Base-by-base conservation (phyloP, 768 basidiomycete species). In the Podaxis sp. region DNA sequence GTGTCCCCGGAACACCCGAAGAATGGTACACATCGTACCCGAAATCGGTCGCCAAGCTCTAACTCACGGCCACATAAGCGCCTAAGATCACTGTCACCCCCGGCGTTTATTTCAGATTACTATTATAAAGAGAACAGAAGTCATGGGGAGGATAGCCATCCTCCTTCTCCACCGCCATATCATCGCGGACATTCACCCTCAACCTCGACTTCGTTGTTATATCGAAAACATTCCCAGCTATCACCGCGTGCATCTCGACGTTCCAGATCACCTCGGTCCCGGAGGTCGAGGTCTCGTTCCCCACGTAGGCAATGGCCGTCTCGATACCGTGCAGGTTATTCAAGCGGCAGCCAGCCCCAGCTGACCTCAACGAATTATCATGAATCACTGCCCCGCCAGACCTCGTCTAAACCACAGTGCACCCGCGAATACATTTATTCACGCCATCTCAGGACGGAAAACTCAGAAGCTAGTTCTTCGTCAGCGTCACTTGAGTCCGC, bases 61-160 rank as follows among this genome's bases (percentile, higher is more conserved):
- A 35, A 44, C 23, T 10, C 50, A n/a, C 51, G 50, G n/a, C 59
- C 50, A 1, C 42, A 46, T 27, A 54, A 60, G 37, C 59, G 59
- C 4, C 42, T 9, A 13, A 32, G 58, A 18, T 51, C 50, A 32
- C 58, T 16, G 9, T 59, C 58, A 40, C 58, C 59, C 16, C 23
- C 40, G 10, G 21, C 21, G 5, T 13, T 28, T 6, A 32, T 36
- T 18, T 32, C 28, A 11, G 7, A 28, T 23, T 42, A 35, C 9
- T 25, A 38, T 14, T 18, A 48, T 9, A 47, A 46, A 40, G 40
- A 44, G 5, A 28, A 32, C 27, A 18, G 40, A 16, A 23, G 38
- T 18, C 27, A 50, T 42, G 52, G 21, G 25, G 10, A 5, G 18
- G 50, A 16, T 35, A 1, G 9, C 1, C 6, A 32, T 14, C 32